Percentiles rank a stretch among this genome's conserved stretches.
Conservation (phyloP, 1,284 basidiomycete genomes). For the Cutaneotrichosporon sp. region DNA sequence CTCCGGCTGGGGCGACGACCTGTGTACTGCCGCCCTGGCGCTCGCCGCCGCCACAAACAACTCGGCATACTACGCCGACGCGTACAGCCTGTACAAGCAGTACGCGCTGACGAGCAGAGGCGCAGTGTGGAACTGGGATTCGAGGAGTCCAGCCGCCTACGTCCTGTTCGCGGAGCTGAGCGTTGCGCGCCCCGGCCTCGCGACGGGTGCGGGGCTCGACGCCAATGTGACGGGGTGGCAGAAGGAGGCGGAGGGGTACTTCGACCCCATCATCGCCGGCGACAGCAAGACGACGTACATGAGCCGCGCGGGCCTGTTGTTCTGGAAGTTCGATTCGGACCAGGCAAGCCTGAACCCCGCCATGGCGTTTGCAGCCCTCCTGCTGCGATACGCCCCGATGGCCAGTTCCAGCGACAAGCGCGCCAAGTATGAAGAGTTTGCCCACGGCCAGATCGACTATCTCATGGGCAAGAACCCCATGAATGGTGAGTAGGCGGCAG, state of each 20-base stretch:
- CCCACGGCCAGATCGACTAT: constrained; percentile 64
- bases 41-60: constrained; percentile 67
- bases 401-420: constrained; percentile 61
- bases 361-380: constrained; percentile 74
- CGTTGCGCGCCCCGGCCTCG: constrained; percentile 54
- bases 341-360: constrained; percentile 76
- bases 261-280: constrained; percentile 63
- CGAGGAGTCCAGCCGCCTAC: constrained; percentile 67
- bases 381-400: constrained; percentile 68
- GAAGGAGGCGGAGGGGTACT: constrained; percentile 64
- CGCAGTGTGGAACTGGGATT: constrained; percentile 83
- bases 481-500: constrained; percentile 63
- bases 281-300: constrained; percentile 55
- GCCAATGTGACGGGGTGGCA: constrained; percentile 63
- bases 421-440: constrained; percentile 51
- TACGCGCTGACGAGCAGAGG: constrained; percentile 57
- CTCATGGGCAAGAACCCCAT: constrained; percentile 79
- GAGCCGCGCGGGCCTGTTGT: constrained; percentile 71
- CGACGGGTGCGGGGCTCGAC: constrained; percentile 54
- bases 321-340: constrained; percentile 73
- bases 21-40: constrained; percentile 64
- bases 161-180: constrained; percentile 60
- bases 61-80: constrained; percentile 60
- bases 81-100: constrained; percentile 59
- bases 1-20: constrained; percentile 53